These are phyloP conservation scores for Phalaenopsis aphrodite DNA, from an alignment of 106 monocot genomes.

Conservation along the genomic window DNA sequence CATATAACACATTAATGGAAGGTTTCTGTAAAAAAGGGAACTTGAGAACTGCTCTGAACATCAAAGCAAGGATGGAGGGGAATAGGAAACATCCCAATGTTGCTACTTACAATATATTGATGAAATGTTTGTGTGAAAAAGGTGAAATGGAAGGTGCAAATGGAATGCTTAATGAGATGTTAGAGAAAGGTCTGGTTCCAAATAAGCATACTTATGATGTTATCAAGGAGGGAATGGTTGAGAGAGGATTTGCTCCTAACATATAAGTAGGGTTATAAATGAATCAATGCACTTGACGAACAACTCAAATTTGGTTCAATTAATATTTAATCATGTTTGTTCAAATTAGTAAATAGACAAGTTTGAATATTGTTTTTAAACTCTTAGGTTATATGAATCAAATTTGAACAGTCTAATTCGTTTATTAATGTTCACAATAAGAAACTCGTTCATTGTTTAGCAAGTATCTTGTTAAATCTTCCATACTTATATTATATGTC, in stretches of 20 bases:
- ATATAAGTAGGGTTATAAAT: slow-evolving; percentile 12
- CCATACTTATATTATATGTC: too few relatives aligned
- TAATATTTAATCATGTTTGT: too few relatives aligned
- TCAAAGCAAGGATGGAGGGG: slow-evolving; percentile 81
- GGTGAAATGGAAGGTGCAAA: slow-evolving; percentile 57
- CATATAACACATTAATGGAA: slow-evolving; percentile 75
- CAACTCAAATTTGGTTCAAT: too few relatives aligned
- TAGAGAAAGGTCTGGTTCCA: slow-evolving; percentile 84
- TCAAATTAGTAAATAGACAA: too few relatives aligned
- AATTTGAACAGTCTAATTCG: too few relatives aligned
- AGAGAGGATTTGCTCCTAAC: slow-evolving; percentile 76
- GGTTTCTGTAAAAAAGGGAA: slow-evolving; percentile 74
- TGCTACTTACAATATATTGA: slow-evolving; percentile 71
- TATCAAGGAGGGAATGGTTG: slow-evolving; percentile 72
- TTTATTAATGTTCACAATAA: too few relatives aligned
- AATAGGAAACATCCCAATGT: slow-evolving; percentile 57
- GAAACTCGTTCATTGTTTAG: too few relatives aligned
- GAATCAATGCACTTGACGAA: too few relatives aligned
- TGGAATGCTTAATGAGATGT: slow-evolving; percentile 82
- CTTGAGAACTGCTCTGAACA: slow-evolving; percentile 52
- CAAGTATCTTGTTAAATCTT: too few relatives aligned
- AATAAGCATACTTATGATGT: slow-evolving; percentile 74
- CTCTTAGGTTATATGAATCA: too few relatives aligned
- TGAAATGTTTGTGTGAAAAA: slow-evolving; percentile 55
- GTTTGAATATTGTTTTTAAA: too few relatives aligned